A percentile compares a stretch with the other conserved stretches of the same genome.
These are phyloP conservation scores for Hygrocybe coccinea DNA, from an alignment of 768 basidiomycete genomes.

Conservation along the genomic window DNA sequence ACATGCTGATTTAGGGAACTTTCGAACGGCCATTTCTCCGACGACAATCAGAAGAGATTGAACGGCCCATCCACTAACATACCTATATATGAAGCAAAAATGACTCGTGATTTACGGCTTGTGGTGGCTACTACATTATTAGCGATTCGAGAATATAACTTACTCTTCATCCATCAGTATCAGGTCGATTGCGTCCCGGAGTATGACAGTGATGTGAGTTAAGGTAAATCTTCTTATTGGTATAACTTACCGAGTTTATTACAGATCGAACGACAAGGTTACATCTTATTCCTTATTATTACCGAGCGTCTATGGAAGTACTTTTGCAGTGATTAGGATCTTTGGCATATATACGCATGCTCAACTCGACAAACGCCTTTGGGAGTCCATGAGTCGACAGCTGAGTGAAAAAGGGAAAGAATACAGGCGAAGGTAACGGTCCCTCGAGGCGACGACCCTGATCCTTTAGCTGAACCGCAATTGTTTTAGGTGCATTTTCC, in stretches of 20 bases:
- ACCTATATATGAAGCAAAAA: constrained; percentile 66
- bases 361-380: constrained; percentile 35
- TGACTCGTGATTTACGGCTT: constrained; percentile 48
- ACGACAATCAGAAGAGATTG: constrained; percentile 61
- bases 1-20: constrained; percentile 46
- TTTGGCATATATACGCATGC: constrained; percentile 40
- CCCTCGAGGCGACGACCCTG: background rate
- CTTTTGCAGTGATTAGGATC: constrained; percentile 29
- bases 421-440: constrained; percentile 46
- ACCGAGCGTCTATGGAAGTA: background rate
- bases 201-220: constrained; percentile 25
- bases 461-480: background rate
- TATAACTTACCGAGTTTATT: constrained; percentile 51
- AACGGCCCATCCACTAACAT: constrained; percentile 41
- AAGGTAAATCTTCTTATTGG: too few species aligned
- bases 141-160: background rate
- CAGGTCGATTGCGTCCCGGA: background rate
- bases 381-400: constrained; percentile 37
- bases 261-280: constrained; percentile 28
- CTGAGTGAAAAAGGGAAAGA: constrained; percentile 40
- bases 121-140: constrained; percentile 35
- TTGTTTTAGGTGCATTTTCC: constrained; percentile 42
- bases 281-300: background rate
- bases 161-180: background rate
- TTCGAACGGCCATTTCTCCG: constrained; percentile 64